Percentiles rank a stretch among this genome's conserved stretches.
Evolutionary conservation across 768 basidiomycete species (phyloP).

Genomic region (Vararia minispora): DNA sequence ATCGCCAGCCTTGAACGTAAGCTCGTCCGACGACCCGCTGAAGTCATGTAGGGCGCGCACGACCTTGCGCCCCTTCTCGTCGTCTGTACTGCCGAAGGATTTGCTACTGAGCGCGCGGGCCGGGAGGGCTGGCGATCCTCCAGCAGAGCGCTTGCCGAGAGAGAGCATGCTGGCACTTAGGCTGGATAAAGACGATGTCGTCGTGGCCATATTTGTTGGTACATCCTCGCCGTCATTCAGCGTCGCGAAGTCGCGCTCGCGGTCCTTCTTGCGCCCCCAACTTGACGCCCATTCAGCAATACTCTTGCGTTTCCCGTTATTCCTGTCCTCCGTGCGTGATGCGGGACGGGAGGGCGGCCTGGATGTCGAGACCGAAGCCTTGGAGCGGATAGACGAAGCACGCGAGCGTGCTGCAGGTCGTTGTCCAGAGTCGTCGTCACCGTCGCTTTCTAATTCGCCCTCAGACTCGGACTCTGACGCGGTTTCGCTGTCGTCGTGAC

Average conservation of each 20-base stretch:
- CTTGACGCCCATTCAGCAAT: conserved; percentile 51
- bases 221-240: conserved; percentile 38
- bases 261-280: conserved; percentile 15
- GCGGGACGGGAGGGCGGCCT: conserved; percentile 19
- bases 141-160: conserved; percentile 9
- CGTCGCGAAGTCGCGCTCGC: conserved; percentile 44
- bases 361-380: conserved; percentile 26
- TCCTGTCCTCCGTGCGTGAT: conserved; percentile 46
- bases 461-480: conserved; percentile 1
- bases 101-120: conserved; percentile 28
- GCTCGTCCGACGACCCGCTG: conserved; percentile 62
- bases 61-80: conserved; percentile 25
- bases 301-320: conserved; percentile 47
- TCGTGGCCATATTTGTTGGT: conserved; percentile 16
- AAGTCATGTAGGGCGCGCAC: conserved; percentile 73
- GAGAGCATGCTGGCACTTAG: conserved; percentile 4
- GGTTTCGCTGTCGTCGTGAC: too few species aligned
- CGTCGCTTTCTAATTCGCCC: conserved; percentile 5
- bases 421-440: conserved; percentile 10
- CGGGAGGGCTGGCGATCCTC: conserved; percentile 7
- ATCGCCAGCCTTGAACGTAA: conserved; percentile 63
- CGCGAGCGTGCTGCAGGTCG: conserved; percentile 11
- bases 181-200: conserved; percentile 19
- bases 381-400: conserved; percentile 23
- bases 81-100: conserved; percentile 29